A percentile compares a stretch with the other conserved stretches of the same genome.
phyloP scores from a whole-genome alignment of 2,329 filamentous ascomycete species.

The Pseudopyricularia cyperi region DNA sequence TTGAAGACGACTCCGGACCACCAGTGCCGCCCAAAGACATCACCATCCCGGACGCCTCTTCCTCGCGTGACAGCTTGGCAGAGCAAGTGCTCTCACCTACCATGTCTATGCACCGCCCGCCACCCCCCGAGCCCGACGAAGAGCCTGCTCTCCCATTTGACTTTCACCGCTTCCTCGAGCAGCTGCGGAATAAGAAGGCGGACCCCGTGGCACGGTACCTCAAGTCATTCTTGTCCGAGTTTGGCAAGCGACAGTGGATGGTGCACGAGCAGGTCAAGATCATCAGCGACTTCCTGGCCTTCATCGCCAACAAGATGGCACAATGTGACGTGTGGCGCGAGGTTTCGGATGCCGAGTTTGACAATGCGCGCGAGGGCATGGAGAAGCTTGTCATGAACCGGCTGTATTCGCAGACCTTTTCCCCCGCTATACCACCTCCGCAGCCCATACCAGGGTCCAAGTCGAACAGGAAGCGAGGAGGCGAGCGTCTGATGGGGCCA shows the following conservation, averaged over 20 bases:
- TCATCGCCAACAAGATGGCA: constrained; percentile 97
- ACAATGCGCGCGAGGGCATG: constrained; percentile 97
- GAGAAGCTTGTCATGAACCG: constrained; percentile 99
- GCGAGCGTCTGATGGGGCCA: constrained; percentile 57
- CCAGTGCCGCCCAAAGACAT: constrained; percentile 47
- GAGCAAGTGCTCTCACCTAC: constrained; percentile 30
- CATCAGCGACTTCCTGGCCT: constrained; percentile 88
- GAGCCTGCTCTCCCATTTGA: constrained; percentile 87
- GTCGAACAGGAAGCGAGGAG: constrained; percentile 49
- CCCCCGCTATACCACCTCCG: constrained; percentile 75
- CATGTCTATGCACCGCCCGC: constrained; percentile 44
- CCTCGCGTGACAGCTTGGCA: constrained; percentile 15
- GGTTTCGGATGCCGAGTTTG: constrained; percentile 91
- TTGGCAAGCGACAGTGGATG: constrained; percentile 98
- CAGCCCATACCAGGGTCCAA: constrained; percentile 59
- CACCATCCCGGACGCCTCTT: neutral
- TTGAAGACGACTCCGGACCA: constrained; percentile 32
- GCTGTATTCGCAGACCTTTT: constrained; percentile 90
- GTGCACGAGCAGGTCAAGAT: constrained; percentile 99
- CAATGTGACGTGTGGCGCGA: constrained; percentile 94
- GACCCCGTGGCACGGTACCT: constrained; percentile 94
- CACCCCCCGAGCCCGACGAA: constrained; percentile 60
- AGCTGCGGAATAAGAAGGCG: constrained; percentile 91
- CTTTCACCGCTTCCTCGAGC: constrained; percentile 93
- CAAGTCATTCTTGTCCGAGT: constrained; percentile 86